Evolutionary conservation across 2,329 filamentous ascomycete species (phyloP), one percentile per base, ranked within the genome.

Genomic region (Tolypocladium paradoxum): DNA sequence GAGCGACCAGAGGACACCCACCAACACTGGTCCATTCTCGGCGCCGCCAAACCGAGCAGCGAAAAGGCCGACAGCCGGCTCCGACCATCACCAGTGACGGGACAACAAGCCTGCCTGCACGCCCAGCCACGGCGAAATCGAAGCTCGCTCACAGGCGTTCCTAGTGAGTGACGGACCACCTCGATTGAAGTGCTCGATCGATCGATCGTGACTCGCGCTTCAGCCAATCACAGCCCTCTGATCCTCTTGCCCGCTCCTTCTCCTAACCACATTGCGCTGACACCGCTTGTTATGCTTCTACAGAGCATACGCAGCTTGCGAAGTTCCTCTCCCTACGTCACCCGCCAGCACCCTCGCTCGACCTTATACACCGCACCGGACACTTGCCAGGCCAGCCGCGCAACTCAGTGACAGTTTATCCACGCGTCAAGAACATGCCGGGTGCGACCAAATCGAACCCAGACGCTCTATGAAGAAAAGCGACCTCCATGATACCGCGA

Each of bases 401-500:
- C 43, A 14, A 20, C 29, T 4, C 27, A 20, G 27, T 5, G 27
- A 33, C 16, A 2, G 14, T 14, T 16, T 18, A n/a, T 45, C 24
- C 7, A 29, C 40, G 40, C 24, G 5, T 14, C 18, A 33, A 47
- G 5, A 47, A 31, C 3, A 33, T 33, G 43, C 43, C 11, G 27
- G 9, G 9, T 47, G 7, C 43, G 43, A 14, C 43, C 11, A 16
- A 20, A 14, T 33, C 22, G 43, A 47, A 29, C 18, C 43, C 18
- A 47, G 43, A 20, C 27, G 27, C 16, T 47, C 27, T 47, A 24
- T 33, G 18, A 47, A 16, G 40, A 46, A 45, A 53, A 9, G 33
- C 37, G 40, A 54, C 38, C 49, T 33, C 37, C 34, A 61, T 60
- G 57, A 43, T 27, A 49, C 34, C 29, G 61, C 55, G 7, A 71